Base-by-base conservation (phyloP, 176 grass and related monocot genomes). In the Areca catechu region DNA sequence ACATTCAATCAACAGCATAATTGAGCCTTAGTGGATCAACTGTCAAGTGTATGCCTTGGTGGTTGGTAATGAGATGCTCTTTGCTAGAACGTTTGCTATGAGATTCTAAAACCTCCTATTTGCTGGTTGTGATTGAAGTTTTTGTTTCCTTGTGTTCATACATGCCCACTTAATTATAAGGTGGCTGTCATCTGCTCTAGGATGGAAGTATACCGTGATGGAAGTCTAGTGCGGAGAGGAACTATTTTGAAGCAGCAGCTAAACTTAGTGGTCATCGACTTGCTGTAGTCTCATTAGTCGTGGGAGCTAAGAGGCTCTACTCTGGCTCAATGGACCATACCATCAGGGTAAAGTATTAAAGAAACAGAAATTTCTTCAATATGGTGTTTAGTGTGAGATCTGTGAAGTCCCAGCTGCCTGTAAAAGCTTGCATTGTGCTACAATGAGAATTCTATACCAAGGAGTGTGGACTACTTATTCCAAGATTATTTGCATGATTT, bases 281-380 rank as follows among this genome's bases (percentile, higher is more conserved):
- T 19, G 21, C 69, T 7, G 57, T 61, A 18, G 69, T 71, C 49
- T 71, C 56, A 51, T 51, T 71, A 20, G 48, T 61, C 52, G 22
- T 48, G 7, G 56, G 69, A 19, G 48, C 17, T 4, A 59, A 29
- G 48, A 50, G 21, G 48, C 56, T 71, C 3, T 71, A 71, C 23
- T 61, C 69, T 34, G 69, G 69, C 61, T 71, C 69, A 1, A 61
- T 61, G 57, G 68, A 71, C 49, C 12, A n/a, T n/a, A n/a, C n/a
- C n/a, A n/a, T n/a, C n/a, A n/a, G n/a, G n/a, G n/a, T n/a, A n/a
- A n/a, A n/a, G n/a, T n/a, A n/a, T n/a, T n/a, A n/a, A n/a, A n/a
- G n/a, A n/a, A n/a, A n/a, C n/a, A n/a, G n/a, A n/a, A n/a, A n/a
- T n/a, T n/a, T n/a, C n/a, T n/a, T n/a, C n/a, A n/a, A n/a, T n/a